These are phyloP conservation scores for Ustanciosporium gigantosporum DNA, from an alignment of 1,284 basidiomycete genomes.

Conservation along the genomic window DNA sequence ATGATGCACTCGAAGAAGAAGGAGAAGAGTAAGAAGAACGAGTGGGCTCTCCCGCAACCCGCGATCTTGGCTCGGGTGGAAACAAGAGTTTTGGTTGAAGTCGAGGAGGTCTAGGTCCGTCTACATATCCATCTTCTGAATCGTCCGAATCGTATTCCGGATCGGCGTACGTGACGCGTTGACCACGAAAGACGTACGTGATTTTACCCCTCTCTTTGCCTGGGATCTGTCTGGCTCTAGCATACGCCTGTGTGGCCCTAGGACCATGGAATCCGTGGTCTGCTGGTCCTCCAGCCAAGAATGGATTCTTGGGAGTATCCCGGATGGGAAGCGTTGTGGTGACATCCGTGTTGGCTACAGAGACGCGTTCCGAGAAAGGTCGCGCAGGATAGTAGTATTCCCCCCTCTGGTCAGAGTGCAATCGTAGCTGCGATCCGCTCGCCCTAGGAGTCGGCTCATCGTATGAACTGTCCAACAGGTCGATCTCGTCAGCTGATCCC, in stretches of 20 bases:
- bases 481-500: constrained; percentile 13
- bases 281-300: constrained; percentile 56
- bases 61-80: constrained; percentile 6
- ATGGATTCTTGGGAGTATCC: constrained; percentile 54
- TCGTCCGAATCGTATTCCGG: constrained; percentile 43
- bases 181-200: constrained; percentile 50
- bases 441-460: background rate
- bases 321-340: constrained; percentile 24
- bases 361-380: constrained; percentile 10
- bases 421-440: too few relatives aligned
- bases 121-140: constrained; percentile 1
- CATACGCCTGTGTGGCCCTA: constrained; percentile 16
- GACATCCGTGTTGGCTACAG: constrained; percentile 17
- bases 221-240: constrained; percentile 24
- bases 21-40: background rate
- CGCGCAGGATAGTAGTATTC: constrained; percentile 22
- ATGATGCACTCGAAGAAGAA: background rate
- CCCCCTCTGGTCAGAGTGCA: too few relatives aligned
- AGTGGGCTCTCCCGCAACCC: background rate
- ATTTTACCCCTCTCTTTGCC: constrained; percentile 38
- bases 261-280: constrained; percentile 50
- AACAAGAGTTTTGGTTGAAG: constrained; percentile 37
- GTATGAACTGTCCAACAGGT: background rate
- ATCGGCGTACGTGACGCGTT: constrained; percentile 44
- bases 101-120: constrained; percentile 8